phyloP scores from a whole-genome alignment of 495 filamentous ascomycete genomes.

The Neurospora sp. region DNA sequence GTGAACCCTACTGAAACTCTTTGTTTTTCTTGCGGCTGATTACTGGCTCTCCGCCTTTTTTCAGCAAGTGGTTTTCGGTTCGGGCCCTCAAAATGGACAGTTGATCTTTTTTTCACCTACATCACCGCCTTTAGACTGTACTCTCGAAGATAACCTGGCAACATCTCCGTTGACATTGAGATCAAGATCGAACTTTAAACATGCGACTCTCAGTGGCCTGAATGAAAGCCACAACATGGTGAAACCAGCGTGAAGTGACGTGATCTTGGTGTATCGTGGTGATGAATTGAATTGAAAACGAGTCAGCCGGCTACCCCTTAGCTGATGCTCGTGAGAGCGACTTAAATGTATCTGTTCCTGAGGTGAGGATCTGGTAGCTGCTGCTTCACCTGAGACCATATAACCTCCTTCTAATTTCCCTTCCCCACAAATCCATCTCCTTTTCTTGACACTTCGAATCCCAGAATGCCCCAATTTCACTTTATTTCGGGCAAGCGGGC shows the following conservation, averaged over 20 bases:
- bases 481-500: no score
- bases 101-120: neutral
- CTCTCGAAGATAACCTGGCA: neutral
- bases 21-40: neutral
- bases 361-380: neutral
- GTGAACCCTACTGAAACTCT: neutral
- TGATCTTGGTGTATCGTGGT: neutral
- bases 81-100: neutral
- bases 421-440: no score
- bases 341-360: neutral
- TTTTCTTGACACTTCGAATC: no score
- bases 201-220: neutral
- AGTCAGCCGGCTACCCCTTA: neutral
- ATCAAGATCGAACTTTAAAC: neutral
- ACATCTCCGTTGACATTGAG: neutral
- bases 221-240: neutral
- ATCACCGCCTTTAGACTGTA: slow-evolving; percentile 1
- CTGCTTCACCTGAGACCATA: neutral
- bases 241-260: neutral
- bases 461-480: no score
- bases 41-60: neutral
- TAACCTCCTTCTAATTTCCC: no score
- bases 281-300: neutral
- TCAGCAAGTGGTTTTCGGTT: neutral
- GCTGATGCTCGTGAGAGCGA: neutral